Evolutionary conservation across 331 rosid genomes (phyloP), one percentile per base, ranked within the genome.

Genomic region (Quercus tomentella): DNA sequence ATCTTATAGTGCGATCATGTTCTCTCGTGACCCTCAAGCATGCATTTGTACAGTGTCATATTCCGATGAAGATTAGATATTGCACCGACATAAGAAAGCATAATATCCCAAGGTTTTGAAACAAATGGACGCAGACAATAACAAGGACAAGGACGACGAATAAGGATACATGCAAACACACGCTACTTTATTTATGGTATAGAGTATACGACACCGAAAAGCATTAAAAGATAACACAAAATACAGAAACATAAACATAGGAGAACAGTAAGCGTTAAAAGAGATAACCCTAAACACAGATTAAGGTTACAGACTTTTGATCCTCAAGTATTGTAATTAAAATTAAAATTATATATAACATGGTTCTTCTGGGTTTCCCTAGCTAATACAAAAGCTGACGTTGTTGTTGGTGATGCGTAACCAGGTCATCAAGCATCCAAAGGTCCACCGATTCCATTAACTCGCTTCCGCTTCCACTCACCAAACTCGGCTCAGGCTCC

Each of bases 381-480:
- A 51, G 70, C 70, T 82, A 87, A 57, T 85, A 82, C 70, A 82
- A 15, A 9, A 80, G 70, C 80, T 56, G 74, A 43, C 58, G 71
- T 2, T 68, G 81, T 18, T 71, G 81, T 17, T 83, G 79, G 54
- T 83, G 84, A 75, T 83, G 78, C 8, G 83, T 20, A 4, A 88
- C 83, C 69, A 88, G 84, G 75, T 89, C 91, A 58, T 90, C 96
- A 2, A 88, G 84, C 83, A 77, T 81, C 99, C 99, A 95, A 14
- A 83, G 76, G 63, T 84, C 86, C 62, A 76, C 25, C 68, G 57
- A 37, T 57, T 35, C 74, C 26, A 49, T 11, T 49, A 81, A 21
- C 12, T 79, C 86, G 17, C 14, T 20, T 1, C 79, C 72, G 30
- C 52, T 58, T 74, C 78, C 85, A n/a, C 63, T 66, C 69, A 31